phyloP scores from a whole-genome alignment of 345 rosid genomes.

The Hibiscus syriacus region DNA sequence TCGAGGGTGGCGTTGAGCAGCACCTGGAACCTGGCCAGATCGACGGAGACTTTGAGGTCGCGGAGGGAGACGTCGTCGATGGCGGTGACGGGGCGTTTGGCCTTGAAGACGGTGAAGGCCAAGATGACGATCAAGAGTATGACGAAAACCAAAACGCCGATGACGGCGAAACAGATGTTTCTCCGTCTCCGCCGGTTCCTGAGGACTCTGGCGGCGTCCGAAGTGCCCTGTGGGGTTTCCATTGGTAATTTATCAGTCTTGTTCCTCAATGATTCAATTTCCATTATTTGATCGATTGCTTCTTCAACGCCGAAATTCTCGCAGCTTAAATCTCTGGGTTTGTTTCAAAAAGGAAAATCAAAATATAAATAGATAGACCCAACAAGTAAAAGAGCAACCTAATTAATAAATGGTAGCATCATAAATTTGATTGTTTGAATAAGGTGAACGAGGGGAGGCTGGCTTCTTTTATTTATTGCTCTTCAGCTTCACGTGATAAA shows the following conservation, averaged over 20 bases:
- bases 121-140: slow-evolving; percentile 18
- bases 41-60: slow-evolving; percentile 27
- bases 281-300: slow-evolving; percentile 5
- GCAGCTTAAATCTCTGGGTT: not conserved
- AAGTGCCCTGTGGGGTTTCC: not conserved
- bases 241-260: not conserved
- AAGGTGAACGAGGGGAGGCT: not conserved
- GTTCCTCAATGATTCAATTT: not conserved
- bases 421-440: not conserved
- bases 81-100: slow-evolving; percentile 41
- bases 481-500: too few relatives aligned
- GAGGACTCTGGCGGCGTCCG: not conserved
- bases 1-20: slow-evolving; percentile 44
- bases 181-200: slow-evolving; percentile 24
- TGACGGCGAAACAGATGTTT: slow-evolving; percentile 29
- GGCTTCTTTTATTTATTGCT: too few relatives aligned
- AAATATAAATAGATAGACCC: not conserved
- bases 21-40: slow-evolving; percentile 15
- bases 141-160: slow-evolving; percentile 19
- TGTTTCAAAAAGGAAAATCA: not conserved
- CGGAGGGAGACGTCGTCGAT: slow-evolving; percentile 38
- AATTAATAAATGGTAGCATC: not conserved
- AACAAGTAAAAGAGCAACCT: not conserved
- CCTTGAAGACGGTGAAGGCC: slow-evolving; percentile 53
- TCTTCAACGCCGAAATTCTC: not conserved